These are phyloP conservation scores for Tuber borchii DNA, from an alignment of 495 filamentous ascomycete genomes.

Conservation along the genomic window DNA sequence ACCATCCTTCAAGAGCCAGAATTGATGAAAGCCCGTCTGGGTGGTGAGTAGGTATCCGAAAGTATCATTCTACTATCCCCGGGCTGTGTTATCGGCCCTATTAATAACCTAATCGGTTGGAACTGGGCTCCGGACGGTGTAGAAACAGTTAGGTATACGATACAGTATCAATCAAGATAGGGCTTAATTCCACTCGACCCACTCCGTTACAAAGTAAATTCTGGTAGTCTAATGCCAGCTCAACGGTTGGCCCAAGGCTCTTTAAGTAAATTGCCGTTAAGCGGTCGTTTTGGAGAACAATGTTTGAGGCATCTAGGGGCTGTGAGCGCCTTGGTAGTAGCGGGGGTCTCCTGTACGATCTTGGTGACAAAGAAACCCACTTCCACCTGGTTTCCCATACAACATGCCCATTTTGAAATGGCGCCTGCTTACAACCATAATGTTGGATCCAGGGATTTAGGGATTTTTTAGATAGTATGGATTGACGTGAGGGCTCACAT, in stretches of 20 bases:
- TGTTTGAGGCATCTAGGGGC: conserved; percentile 33
- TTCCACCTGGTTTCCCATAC: too few species aligned
- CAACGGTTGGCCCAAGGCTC: conserved; percentile 45
- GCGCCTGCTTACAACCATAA: too few species aligned
- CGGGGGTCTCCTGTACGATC: background rate
- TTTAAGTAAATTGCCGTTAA: conserved; percentile 48
- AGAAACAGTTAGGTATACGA: conserved; percentile 51
- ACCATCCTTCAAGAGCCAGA: conserved; percentile 53
- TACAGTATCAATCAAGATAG: conserved; percentile 57
- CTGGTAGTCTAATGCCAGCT: conserved; percentile 48
- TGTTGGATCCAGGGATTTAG: too few species aligned
- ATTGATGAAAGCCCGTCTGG: conserved; percentile 53
- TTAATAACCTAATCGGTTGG: conserved; percentile 47
- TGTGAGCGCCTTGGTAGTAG: conserved; percentile 8
- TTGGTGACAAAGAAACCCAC: too few species aligned
- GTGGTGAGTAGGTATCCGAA: conserved; percentile 50
- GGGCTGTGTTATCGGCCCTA: conserved; percentile 49
- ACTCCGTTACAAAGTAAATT: conserved; percentile 46
- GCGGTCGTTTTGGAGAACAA: conserved; percentile 49
- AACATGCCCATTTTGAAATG: too few species aligned
- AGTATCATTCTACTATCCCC: conserved; percentile 51
- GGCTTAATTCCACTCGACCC: conserved; percentile 49
- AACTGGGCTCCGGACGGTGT: conserved; percentile 49
- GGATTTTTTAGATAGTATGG: too few species aligned
- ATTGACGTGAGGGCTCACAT: too few species aligned